Evolutionary conservation across 192 early-diverging fungal genomes (phyloP).

Genomic region (Coemansia sp.): DNA sequence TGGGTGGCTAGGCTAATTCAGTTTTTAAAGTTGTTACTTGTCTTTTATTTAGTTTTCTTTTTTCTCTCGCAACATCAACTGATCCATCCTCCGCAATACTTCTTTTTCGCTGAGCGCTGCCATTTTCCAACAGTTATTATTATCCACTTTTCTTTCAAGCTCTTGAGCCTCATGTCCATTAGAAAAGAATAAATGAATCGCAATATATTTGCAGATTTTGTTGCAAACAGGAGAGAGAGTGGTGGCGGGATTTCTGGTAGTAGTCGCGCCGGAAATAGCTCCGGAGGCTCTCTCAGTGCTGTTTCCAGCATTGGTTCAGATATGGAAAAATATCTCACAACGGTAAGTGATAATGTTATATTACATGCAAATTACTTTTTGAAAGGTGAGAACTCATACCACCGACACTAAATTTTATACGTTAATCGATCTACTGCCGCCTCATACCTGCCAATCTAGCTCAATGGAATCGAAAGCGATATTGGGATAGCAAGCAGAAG

Average conservation of each 20-base stretch:
- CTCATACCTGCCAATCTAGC: constrained; percentile 8
- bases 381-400: too few relatives aligned
- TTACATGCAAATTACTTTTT: background rate
- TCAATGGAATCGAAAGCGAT: constrained; percentile 41
- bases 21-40: background rate
- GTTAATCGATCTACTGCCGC: background rate
- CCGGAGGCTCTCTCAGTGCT: constrained; percentile 12
- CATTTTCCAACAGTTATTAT: background rate
- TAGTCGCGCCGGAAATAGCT: constrained; percentile 1
- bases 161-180: background rate
- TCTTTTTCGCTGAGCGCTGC: background rate
- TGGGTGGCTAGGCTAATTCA: background rate
- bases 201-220: constrained; percentile 29
- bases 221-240: background rate
- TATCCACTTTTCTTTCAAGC: background rate
- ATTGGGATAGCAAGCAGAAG: constrained; percentile 23
- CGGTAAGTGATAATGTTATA: constrained; percentile 11
- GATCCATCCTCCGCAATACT: background rate
- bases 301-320: constrained; percentile 16
- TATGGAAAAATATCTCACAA: constrained; percentile 48
- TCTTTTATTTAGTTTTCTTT: background rate
- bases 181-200: constrained; percentile 19
- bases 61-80: background rate
- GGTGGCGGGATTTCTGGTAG: constrained; percentile 13
- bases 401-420: too few relatives aligned